Evolutionary conservation across 2,329 filamentous ascomycete species (phyloP), one percentile per base, ranked within the genome.

Genomic region (Aphanocladium album): DNA sequence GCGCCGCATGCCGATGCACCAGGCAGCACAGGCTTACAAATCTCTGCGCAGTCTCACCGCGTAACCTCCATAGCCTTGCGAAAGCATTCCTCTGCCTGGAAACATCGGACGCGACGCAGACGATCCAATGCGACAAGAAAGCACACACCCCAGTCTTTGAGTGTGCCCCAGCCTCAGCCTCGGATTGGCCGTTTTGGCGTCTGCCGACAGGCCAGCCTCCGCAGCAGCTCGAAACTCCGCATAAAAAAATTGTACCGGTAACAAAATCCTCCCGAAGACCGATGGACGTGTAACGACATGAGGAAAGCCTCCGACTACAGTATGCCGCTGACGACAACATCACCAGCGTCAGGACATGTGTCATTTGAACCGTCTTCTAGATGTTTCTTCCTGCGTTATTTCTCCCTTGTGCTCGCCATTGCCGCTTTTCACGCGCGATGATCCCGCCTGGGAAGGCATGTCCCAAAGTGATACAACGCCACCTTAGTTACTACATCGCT

Each of bases 201-300:
- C 14, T 25, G 39, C 35, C 9, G n/a, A 23, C 33, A 12, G 23
- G 17, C 16, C 43, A 17, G 21, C 54, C 41, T 54, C 51, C 51
- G 51, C 51, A 53, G 23, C 50, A 39, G 3, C n/a, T 4, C 33
- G 21, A 54, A 54, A 54, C 51, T 54, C 51, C 51, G 51, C 51
- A 54, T 30, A 14, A 21, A 27, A 21, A 21, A 43, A 27, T 43
- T 27, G 4, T 25, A 21, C n/a, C 23, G 19, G 8, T 17, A 37
- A 43, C 41, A 33, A 5, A 52, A 9, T 2, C 14, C 19, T 37
- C 12, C 30, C 33, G 19, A 37, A 33, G 19, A 51, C 30, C 19
- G 6, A 7, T 11, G n/a, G n/a, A n/a, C n/a, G 21, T 25, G 21
- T 14, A 11, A 25, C 6, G 45, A 27, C 45, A 27, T 23, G 12